Evolutionary conservation across 2,329 filamentous ascomycete species (phyloP).

Genomic region (Aspergillus brasiliensis): DNA sequence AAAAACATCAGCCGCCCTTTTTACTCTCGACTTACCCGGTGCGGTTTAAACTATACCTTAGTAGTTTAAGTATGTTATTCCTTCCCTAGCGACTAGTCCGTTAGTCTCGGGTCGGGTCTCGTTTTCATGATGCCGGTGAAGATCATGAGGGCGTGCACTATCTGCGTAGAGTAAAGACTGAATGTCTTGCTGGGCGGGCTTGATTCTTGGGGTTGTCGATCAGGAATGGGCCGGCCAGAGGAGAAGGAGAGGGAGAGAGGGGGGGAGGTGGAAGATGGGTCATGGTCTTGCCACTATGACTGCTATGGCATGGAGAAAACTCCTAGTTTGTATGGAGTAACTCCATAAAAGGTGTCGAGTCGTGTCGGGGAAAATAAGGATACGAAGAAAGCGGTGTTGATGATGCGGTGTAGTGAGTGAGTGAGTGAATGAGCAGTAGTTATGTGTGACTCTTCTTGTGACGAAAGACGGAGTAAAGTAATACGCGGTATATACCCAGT

Average conservation of each 20-base stretch:
- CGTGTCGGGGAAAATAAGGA: neutral
- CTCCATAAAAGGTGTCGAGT: neutral
- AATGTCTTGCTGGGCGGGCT: neutral
- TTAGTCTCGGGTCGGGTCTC: constrained; percentile 1
- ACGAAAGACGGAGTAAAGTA: constrained; percentile 1
- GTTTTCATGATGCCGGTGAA: constrained; percentile 5
- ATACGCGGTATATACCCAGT: neutral
- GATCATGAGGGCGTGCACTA: neutral
- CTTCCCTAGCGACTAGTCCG: neutral
- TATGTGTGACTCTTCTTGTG: neutral
- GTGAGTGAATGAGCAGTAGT: neutral
- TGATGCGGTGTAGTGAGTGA: neutral
- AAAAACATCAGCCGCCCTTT: no score
- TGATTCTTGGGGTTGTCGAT: constrained; percentile 4
- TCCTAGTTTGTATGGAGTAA: neutral
- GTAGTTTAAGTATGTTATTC: no score
- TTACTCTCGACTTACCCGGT: neutral
- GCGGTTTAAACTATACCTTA: no score
- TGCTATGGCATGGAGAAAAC: neutral
- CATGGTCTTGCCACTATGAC: neutral
- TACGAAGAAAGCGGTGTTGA: neutral
- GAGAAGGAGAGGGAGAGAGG: neutral
- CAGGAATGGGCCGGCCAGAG: neutral
- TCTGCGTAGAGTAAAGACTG: neutral
- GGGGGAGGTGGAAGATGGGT: neutral